Conservation (phyloP, 2,329 filamentous ascomycete species). For the Cryoendolithus antarcticus region DNA sequence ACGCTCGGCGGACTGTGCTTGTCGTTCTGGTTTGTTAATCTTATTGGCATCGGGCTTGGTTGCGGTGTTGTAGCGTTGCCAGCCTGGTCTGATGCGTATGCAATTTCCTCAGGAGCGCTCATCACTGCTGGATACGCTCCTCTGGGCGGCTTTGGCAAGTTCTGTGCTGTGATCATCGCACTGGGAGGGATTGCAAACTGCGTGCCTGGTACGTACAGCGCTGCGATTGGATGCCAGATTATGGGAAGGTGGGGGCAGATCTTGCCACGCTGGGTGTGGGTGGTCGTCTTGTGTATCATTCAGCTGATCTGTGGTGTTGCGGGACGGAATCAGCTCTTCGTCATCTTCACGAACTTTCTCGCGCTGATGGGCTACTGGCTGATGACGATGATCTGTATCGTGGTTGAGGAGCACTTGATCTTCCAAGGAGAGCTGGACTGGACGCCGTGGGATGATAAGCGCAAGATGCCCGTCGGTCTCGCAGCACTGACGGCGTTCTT, state of each 20-base stretch:
- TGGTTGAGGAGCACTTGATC: slow-evolving; percentile 30
- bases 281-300: slow-evolving; percentile 31
- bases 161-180: slow-evolving; percentile 32
- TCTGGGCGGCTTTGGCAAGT: slow-evolving; percentile 30
- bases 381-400: slow-evolving; percentile 30
- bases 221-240: slow-evolving; percentile 31
- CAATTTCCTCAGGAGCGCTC: slow-evolving; percentile 25
- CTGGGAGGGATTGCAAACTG: slow-evolving; percentile 33
- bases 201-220: slow-evolving; percentile 33
- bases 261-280: slow-evolving; percentile 32
- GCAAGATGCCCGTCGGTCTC: slow-evolving; percentile 28
- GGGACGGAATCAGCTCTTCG: slow-evolving; percentile 31
- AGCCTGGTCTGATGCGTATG: slow-evolving; percentile 22
- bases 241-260: slow-evolving; percentile 26
- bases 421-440: slow-evolving; percentile 33
- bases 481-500: slow-evolving; percentile 23
- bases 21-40: slow-evolving; percentile 23
- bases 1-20: slow-evolving; percentile 24
- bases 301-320: slow-evolving; percentile 33
- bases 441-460: slow-evolving; percentile 27
- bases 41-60: slow-evolving; percentile 30
- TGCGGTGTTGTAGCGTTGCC: slow-evolving; percentile 18
- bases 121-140: slow-evolving; percentile 27
- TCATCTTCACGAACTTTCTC: slow-evolving; percentile 34
- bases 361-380: slow-evolving; percentile 37